These are phyloP conservation scores for Teratosphaeriaceae sp. DNA, from an alignment of 2,329 filamentous ascomycete genomes.

Conservation along the genomic window DNA sequence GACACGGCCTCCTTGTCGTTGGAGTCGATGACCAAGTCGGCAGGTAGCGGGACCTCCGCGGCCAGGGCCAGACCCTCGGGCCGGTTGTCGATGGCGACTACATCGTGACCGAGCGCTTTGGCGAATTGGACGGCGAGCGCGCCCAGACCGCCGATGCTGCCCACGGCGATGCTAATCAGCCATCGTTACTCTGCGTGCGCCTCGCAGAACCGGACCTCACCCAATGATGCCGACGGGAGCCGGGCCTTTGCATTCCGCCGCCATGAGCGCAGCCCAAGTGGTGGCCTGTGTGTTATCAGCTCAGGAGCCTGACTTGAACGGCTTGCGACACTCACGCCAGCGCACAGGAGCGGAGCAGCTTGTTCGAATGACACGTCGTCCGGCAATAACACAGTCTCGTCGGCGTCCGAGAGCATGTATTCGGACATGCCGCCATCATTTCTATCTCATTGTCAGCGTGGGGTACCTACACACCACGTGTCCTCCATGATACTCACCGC, in stretches of 20 bases:
- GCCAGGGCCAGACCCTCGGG: constrained; percentile 18
- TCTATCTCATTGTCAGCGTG: too few relatives aligned
- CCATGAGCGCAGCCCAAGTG: constrained; percentile 36
- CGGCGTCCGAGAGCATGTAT: constrained; percentile 6
- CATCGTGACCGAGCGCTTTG: constrained; percentile 39
- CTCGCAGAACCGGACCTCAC: too few relatives aligned
- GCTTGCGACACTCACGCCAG: constrained; percentile 40
- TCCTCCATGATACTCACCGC: too few relatives aligned
- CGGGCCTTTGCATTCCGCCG: constrained; percentile 13
- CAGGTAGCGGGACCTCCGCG: neutral
- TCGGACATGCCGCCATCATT: constrained; percentile 7
- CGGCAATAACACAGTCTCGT: constrained; percentile 34
- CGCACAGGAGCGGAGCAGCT: constrained; percentile 54
- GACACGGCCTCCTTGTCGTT: constrained; percentile 1
- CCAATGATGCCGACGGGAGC: constrained; percentile 37
- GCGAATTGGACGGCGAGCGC: constrained; percentile 42
- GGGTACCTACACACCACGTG: too few relatives aligned
- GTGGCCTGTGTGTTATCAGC: too few relatives aligned
- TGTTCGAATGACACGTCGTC: constrained; percentile 45
- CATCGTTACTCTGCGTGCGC: too few relatives aligned
- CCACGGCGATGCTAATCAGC: neutral
- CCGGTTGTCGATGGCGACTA: constrained; percentile 39
- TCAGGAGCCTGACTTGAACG: neutral
- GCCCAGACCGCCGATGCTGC: constrained; percentile 36
- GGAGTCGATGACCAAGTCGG: constrained; percentile 1